Percentiles rank a stretch among this genome's conserved stretches.
Conservation (phyloP, 345 rosid species). For the Durio zibethinus region DNA sequence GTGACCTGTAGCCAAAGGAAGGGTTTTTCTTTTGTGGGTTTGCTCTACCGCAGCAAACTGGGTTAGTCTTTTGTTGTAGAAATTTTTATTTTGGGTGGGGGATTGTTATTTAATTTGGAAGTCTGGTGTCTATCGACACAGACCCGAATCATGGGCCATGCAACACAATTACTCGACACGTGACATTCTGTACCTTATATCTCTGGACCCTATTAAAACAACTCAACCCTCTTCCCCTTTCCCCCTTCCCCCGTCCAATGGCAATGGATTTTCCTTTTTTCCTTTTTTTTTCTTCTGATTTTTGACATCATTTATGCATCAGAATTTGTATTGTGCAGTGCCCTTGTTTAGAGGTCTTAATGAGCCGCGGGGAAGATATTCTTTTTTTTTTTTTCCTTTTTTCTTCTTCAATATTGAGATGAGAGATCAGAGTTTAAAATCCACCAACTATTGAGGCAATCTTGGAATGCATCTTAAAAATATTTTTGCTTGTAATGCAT, state of each 20-base stretch:
- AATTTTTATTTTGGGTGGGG: background rate
- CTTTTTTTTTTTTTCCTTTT: background rate
- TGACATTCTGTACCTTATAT: constrained; percentile 24
- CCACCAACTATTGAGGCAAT: background rate
- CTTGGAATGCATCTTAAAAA: too few species aligned
- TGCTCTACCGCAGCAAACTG: background rate
- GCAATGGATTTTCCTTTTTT: background rate
- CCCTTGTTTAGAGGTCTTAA: background rate
- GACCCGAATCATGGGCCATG: constrained; percentile 40
- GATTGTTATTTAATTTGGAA: too few species aligned
- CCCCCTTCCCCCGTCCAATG: background rate
- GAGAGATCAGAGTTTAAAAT: background rate
- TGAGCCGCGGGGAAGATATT: background rate
- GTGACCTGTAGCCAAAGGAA: background rate
- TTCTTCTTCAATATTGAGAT: too few species aligned
- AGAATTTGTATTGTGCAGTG: background rate
- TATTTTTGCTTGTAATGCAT: too few species aligned
- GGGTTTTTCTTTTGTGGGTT: constrained; percentile 16
- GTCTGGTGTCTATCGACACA: constrained; percentile 17
- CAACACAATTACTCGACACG: constrained; percentile 41
- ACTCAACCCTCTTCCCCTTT: background rate
- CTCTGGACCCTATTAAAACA: constrained; percentile 1
- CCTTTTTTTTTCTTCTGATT: background rate
- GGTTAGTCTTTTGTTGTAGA: too few species aligned
- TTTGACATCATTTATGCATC: background rate